Percentiles rank a stretch among this genome's conserved stretches.
Evolutionary conservation across 768 basidiomycete species (phyloP).

Genomic region (Sarcomyxa edulis): DNA sequence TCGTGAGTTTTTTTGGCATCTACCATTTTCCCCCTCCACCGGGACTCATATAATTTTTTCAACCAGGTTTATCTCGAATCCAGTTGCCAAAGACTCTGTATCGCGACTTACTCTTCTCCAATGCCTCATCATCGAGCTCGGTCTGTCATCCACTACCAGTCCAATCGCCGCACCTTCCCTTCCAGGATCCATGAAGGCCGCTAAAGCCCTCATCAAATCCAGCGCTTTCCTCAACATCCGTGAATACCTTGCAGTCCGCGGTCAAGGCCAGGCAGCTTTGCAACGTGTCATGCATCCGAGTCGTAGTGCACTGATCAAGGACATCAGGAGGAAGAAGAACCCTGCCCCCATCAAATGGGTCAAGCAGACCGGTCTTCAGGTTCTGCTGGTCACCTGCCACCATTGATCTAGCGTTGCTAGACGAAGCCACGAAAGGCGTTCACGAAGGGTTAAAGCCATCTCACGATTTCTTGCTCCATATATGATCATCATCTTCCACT

Average conservation of each 20-base stretch:
- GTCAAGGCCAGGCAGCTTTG: constrained; percentile 57
- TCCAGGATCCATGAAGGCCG: constrained; percentile 58
- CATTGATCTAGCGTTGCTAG: constrained; percentile 19
- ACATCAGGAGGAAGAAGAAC: constrained; percentile 44
- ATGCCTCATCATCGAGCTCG: constrained; percentile 74
- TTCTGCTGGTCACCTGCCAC: constrained; percentile 53
- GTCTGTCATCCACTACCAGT: constrained; percentile 26
- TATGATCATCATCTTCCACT: no score
- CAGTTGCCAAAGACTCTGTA: constrained; percentile 34
- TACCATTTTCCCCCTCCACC: neutral
- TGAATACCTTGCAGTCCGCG: constrained; percentile 66
- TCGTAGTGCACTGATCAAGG: constrained; percentile 54
- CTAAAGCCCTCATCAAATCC: constrained; percentile 62
- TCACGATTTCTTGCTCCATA: no score
- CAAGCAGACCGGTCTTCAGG: constrained; percentile 58
- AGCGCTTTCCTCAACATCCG: constrained; percentile 66
- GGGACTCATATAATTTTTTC: neutral
- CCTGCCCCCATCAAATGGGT: constrained; percentile 48
- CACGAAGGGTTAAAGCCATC: neutral
- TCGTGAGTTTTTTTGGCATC: constrained; percentile 37
- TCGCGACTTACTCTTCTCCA: constrained; percentile 62
- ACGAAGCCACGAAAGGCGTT: neutral
- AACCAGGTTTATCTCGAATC: constrained; percentile 47
- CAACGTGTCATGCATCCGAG: constrained; percentile 58
- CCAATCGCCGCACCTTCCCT: constrained; percentile 35